phyloP scores from a whole-genome alignment of 345 rosid species.

The Salix purpurea region DNA sequence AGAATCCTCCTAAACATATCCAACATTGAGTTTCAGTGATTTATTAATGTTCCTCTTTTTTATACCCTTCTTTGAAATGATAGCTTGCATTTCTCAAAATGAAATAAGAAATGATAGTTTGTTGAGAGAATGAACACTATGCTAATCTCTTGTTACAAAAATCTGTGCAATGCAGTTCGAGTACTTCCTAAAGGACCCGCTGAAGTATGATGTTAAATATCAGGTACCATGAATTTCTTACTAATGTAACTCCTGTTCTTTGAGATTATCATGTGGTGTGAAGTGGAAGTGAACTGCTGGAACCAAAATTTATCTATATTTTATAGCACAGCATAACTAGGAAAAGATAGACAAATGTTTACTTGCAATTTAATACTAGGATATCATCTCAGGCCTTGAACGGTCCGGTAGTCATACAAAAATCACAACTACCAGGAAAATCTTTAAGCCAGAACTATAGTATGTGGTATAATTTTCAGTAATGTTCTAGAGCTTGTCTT shows the following conservation, averaged over 20 bases:
- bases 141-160: background rate
- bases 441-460: no score
- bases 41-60: background rate
- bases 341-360: background rate
- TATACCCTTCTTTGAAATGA: background rate
- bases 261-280: background rate
- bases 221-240: conserved; percentile 42
- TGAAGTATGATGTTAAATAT: conserved; percentile 87
- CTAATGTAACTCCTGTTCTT: background rate
- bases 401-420: background rate
- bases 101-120: background rate
- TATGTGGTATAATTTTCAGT: no score
- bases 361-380: background rate
- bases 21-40: background rate
- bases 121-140: background rate
- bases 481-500: no score
- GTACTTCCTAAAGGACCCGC: conserved; percentile 92
- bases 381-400: background rate
- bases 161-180: conserved; percentile 52
- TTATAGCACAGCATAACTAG: background rate
- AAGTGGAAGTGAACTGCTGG: background rate
- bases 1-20: background rate
- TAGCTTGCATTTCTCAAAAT: background rate
- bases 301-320: background rate
- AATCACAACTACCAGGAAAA: background rate